phyloP scores from a whole-genome alignment of 208 protist species.

The Porcisia hertigi region DNA sequence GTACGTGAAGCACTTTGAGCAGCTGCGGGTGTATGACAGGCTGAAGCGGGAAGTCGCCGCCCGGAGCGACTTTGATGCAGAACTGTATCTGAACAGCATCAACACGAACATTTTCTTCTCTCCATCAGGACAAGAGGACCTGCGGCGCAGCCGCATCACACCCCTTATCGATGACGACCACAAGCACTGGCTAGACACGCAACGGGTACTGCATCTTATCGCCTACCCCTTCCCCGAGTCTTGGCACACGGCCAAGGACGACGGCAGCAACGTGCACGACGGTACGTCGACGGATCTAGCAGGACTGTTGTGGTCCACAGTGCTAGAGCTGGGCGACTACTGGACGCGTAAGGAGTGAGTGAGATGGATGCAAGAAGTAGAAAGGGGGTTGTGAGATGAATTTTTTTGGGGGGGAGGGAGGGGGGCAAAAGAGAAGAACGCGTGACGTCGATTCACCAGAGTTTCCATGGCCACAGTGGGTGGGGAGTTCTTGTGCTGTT shows the following conservation, averaged over 20 bases:
- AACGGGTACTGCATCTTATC: conserved; percentile 81
- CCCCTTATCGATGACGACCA: conserved; percentile 69
- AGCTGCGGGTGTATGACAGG: conserved; percentile 7
- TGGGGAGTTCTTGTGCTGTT: too few species aligned
- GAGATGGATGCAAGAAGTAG: background rate
- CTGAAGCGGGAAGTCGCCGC: background rate
- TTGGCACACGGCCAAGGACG: conserved; percentile 66
- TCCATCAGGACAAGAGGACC: background rate
- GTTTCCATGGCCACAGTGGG: too few species aligned
- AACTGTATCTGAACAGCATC: background rate
- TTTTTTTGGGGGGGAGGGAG: background rate
- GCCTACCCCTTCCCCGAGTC: conserved; percentile 56
- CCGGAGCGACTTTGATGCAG: conserved; percentile 5
- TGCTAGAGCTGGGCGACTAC: conserved; percentile 41
- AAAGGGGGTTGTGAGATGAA: background rate
- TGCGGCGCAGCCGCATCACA: background rate
- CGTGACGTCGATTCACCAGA: too few species aligned
- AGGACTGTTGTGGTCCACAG: conserved; percentile 42
- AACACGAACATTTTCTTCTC: conserved; percentile 34
- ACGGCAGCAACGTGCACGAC: conserved; percentile 53
- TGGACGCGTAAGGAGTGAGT: conserved; percentile 24
- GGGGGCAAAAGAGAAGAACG: background rate
- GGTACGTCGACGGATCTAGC: conserved; percentile 51
- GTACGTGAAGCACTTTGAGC: background rate
- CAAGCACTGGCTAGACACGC: conserved; percentile 73